Percentiles rank a stretch among this genome's conserved stretches.
These are phyloP conservation scores for Botryosphaeria dothidea DNA, from an alignment of 2,329 filamentous ascomycete species.

Conservation along the genomic window DNA sequence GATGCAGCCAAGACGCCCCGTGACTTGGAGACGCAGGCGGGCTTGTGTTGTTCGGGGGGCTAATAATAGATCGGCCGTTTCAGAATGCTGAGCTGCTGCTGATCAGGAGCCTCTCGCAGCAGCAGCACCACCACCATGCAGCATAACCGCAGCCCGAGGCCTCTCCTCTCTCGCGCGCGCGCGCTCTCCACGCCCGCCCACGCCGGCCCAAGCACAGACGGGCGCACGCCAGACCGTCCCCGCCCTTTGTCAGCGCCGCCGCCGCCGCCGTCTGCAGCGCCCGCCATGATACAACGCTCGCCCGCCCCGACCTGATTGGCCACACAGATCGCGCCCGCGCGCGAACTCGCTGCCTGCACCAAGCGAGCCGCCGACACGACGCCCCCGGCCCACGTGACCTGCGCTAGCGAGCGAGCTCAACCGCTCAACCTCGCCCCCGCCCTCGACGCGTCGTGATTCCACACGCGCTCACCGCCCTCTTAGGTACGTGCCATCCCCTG, in stretches of 20 bases:
- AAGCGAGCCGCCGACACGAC: neutral
- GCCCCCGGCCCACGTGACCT: slow-evolving; percentile 18
- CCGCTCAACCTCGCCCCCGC: neutral
- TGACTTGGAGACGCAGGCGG: slow-evolving; percentile 13
- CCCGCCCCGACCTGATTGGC: neutral
- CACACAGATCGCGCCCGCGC: neutral
- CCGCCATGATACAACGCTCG: neutral
- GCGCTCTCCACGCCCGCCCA: neutral
- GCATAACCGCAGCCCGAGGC: no score
- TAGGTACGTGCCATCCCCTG: slow-evolving; percentile 9
- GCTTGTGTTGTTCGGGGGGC: slow-evolving; percentile 13
- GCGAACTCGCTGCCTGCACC: neutral
- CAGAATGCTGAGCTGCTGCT: slow-evolving; percentile 12
- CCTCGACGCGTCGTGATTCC: neutral
- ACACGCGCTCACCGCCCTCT: neutral
- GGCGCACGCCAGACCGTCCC: neutral
- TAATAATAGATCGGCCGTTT: slow-evolving; percentile 16
- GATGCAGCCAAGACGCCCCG: slow-evolving; percentile 10
- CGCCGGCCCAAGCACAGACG: neutral
- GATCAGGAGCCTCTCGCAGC: slow-evolving; percentile 11
- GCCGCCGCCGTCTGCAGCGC: neutral
- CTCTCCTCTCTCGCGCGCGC: neutral
- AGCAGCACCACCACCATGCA: neutral
- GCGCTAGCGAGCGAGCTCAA: neutral
- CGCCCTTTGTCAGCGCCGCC: neutral